Conservation (phyloP, 257 asterid genomes). For the Anisodus tanguticus region DNA sequence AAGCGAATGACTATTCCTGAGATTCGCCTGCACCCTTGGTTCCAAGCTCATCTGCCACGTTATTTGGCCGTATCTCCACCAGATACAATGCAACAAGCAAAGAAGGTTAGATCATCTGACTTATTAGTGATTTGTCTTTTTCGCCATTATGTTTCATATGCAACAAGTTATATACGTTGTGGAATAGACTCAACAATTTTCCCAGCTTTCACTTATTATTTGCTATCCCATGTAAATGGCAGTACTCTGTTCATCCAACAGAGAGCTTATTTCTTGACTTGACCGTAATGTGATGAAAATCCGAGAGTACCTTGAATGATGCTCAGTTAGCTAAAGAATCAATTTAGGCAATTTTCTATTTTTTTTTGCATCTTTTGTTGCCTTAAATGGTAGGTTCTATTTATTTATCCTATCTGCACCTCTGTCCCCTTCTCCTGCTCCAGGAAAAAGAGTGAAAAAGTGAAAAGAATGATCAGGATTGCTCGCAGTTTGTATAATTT, state of each 20-base stretch:
- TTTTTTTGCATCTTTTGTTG: neutral
- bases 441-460: neutral
- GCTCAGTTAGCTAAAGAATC: neutral
- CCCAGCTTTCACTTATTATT: slow-evolving; percentile 18
- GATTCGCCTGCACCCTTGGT: slow-evolving; percentile 90
- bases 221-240: slow-evolving; percentile 3
- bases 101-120: slow-evolving; percentile 59
- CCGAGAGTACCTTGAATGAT: neutral
- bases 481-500: slow-evolving; percentile 9
- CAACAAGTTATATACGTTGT: neutral
- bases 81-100: slow-evolving; percentile 83
- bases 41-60: slow-evolving; percentile 87
- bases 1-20: slow-evolving; percentile 92
- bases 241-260: neutral
- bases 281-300: slow-evolving; percentile 17
- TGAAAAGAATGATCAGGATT: slow-evolving; percentile 14
- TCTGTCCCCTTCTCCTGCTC: neutral
- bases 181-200: neutral
- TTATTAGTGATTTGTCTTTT: slow-evolving; percentile 13
- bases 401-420: neutral
- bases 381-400: slow-evolving; percentile 17
- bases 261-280: neutral
- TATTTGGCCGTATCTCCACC: slow-evolving; percentile 94
- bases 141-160: neutral
- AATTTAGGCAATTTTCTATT: neutral